A percentile compares a stretch with the other conserved stretches of the same genome.
phyloP scores from a whole-genome alignment of 2,329 filamentous ascomycete species.

The Talaromyces sp. region DNA sequence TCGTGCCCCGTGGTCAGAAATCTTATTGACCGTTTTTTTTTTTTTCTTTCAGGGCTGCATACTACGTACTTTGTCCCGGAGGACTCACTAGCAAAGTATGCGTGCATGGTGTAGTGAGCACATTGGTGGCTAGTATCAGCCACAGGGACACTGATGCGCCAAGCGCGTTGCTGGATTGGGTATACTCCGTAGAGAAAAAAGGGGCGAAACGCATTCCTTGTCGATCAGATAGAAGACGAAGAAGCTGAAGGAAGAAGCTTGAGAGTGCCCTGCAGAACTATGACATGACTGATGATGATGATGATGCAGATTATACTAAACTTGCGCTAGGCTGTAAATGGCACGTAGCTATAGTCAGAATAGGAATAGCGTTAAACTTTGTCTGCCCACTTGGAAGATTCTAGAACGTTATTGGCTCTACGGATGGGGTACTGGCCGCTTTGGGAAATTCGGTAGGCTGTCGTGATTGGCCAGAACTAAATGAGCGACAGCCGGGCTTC shows the following conservation, averaged over 20 bases:
- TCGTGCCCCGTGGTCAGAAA: neutral
- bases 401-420: neutral
- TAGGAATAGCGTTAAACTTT: neutral
- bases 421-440: neutral
- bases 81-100: no score
- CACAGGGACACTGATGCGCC: neutral
- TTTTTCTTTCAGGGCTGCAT: no score
- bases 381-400: neutral
- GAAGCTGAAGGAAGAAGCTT: neutral
- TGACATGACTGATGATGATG: neutral
- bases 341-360: neutral
- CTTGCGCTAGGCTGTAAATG: neutral
- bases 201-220: neutral
- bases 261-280: neutral
- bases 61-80: no score
- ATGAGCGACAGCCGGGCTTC: neutral
- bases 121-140: neutral
- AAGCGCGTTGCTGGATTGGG: neutral
- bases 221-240: neutral
- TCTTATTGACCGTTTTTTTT: neutral
- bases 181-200: neutral
- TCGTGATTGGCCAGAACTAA: neutral
- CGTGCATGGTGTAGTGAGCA: no score
- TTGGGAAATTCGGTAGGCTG: neutral
- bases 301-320: neutral